Percentiles rank a stretch among this genome's conserved stretches.
Evolutionary conservation across 2,329 filamentous ascomycete genomes (phyloP).

Genomic region (Leptographium wingfieldii): DNA sequence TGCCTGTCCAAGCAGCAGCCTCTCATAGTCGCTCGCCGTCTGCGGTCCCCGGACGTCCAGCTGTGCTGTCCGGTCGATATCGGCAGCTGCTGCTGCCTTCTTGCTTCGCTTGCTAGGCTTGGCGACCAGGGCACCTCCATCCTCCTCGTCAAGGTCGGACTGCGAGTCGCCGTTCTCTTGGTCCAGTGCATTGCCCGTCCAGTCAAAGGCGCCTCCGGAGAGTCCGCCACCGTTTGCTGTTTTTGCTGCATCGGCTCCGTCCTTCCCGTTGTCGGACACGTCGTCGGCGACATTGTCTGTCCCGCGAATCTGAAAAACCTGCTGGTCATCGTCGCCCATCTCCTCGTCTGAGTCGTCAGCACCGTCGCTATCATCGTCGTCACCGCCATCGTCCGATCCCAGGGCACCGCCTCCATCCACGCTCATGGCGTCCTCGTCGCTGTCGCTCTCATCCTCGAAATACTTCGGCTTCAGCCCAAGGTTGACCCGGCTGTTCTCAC

Average conservation of each 20-base stretch:
- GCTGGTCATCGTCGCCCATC: conserved; percentile 33
- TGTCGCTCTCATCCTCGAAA: conserved; percentile 43
- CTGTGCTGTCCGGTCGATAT: conserved; percentile 83
- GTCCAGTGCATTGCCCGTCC: conserved; percentile 60
- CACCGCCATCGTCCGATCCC: conserved; percentile 27
- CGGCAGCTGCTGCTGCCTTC: conserved; percentile 60
- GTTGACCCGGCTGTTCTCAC: conserved; percentile 63
- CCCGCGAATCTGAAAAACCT: conserved; percentile 28
- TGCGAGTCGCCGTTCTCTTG: conserved; percentile 39
- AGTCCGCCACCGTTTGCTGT: conserved; percentile 35
- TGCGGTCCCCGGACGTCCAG: conserved; percentile 81
- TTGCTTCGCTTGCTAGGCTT: conserved; percentile 45
- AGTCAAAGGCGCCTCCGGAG: conserved; percentile 71
- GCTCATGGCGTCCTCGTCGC: conserved; percentile 24
- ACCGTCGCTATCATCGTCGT: conserved; percentile 30
- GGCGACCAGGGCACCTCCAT: conserved; percentile 24
- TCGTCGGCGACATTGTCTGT: conserved; percentile 23
- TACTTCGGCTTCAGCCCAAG: conserved; percentile 91
- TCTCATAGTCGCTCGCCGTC: conserved; percentile 83
- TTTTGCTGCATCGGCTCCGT: conserved; percentile 20
- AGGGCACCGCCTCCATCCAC: conserved; percentile 35
- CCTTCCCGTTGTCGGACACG: conserved; percentile 7
- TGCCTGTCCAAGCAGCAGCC: conserved; percentile 79
- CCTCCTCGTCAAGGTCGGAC: conserved; percentile 24
- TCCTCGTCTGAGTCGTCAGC: conserved; percentile 36